Conservation (phyloP, 257 asterid species). For the Solanum phureja region DNA sequence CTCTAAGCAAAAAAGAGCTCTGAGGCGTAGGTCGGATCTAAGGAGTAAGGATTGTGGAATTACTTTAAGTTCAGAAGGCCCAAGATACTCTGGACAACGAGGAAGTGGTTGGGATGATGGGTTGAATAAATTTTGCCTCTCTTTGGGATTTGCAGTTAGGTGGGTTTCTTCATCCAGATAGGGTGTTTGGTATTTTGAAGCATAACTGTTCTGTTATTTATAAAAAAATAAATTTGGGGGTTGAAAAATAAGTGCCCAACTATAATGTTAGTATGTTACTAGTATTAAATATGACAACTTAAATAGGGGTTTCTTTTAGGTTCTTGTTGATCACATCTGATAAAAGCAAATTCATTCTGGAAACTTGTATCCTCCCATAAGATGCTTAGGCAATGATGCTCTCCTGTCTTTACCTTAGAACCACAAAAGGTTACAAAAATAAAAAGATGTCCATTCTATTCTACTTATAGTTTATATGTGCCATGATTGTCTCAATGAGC, state of each 20-base stretch:
- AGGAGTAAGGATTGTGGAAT: not conserved
- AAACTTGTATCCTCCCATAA: not conserved
- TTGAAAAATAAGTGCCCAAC: not conserved
- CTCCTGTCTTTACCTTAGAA: not conserved
- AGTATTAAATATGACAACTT: not conserved
- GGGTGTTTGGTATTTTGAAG: not conserved
- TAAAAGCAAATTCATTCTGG: not conserved
- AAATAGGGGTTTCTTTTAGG: not conserved
- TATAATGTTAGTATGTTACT: not conserved
- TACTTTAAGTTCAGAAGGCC: no score
- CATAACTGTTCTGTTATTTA: not conserved
- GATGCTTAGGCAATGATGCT: not conserved
- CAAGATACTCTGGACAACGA: not conserved
- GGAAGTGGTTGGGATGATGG: not conserved
- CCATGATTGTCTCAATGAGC: not conserved
- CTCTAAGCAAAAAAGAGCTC: no score
- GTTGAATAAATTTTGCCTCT: not conserved
- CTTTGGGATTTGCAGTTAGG: not conserved
- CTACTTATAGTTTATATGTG: not conserved
- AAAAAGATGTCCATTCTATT: not conserved
- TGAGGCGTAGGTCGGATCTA: not conserved
- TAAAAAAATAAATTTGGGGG: not conserved
- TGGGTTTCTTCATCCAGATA: not conserved
- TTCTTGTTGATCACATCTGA: not conserved
- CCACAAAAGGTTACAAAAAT: not conserved